A percentile compares a stretch with the other conserved stretches of the same genome.
Conservation (phyloP, 139 green algal genomes). For the Haematococcus lacustris region DNA sequence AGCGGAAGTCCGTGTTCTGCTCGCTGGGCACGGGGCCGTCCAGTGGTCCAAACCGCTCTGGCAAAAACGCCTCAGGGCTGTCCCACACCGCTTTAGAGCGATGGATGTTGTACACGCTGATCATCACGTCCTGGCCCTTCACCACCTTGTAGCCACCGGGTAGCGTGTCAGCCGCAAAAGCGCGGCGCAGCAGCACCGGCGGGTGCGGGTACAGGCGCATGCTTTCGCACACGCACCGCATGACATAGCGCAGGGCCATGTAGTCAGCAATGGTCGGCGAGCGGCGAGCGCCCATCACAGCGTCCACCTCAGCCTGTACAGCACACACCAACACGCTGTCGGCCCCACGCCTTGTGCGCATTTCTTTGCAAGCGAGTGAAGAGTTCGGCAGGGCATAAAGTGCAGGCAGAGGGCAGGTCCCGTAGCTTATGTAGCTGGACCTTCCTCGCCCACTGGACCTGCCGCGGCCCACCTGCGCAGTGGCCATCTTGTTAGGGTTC, state of each 20-base stretch:
- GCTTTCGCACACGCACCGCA: conserved; percentile 90
- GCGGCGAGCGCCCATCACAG: conserved; percentile 60
- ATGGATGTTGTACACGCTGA: conserved; percentile 98
- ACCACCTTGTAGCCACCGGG: conserved; percentile 71
- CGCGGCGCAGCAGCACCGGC: conserved; percentile 84
- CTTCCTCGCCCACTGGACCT: too few relatives aligned
- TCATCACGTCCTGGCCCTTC: conserved; percentile 91
- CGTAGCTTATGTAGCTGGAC: too few relatives aligned
- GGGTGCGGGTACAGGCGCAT: conserved; percentile 99
- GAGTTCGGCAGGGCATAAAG: too few relatives aligned
- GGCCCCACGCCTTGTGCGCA: too few relatives aligned
- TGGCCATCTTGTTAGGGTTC: conserved; percentile 76
- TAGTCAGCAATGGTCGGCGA: conserved; percentile 64
- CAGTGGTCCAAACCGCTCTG: conserved; percentile 86
- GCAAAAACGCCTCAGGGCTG: conserved; percentile 71
- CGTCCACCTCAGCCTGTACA: conserved; percentile 80
- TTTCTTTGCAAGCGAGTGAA: too few relatives aligned
- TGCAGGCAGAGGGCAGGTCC: too few relatives aligned
- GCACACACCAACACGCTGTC: conserved; percentile 2
- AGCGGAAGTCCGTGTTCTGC: conserved; percentile 91
- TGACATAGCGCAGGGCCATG: conserved; percentile 74
- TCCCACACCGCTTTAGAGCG: conserved; percentile 74
- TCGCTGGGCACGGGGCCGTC: conserved; percentile 88
- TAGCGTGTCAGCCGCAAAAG: conserved; percentile 71
- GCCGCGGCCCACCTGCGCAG: conserved; percentile 57